Evolutionary conservation across 139 green algal genomes (phyloP).

Genomic region (Chlorella sp.): DNA sequence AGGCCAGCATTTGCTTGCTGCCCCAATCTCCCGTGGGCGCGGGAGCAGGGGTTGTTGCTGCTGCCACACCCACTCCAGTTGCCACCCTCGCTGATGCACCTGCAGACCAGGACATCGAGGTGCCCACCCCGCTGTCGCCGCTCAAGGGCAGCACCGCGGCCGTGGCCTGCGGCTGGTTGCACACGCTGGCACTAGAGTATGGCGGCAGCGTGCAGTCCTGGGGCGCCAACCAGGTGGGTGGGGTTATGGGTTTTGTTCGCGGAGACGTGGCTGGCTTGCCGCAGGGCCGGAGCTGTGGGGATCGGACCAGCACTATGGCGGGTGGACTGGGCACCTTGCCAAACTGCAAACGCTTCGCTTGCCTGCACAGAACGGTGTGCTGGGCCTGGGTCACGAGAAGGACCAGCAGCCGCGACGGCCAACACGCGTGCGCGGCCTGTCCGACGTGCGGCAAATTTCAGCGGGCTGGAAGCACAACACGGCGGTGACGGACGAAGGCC

Average conservation of each 20-base stretch:
- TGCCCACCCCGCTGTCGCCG: background rate
- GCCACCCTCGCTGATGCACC: too few relatives aligned
- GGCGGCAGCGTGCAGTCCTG: slow-evolving; percentile 41
- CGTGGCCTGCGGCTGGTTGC: slow-evolving; percentile 44
- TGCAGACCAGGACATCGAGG: background rate
- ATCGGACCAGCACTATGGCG: background rate
- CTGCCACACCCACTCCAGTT: too few relatives aligned
- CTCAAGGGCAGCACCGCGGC: slow-evolving; percentile 6
- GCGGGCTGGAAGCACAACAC: slow-evolving; percentile 41
- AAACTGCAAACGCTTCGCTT: background rate
- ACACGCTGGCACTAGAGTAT: slow-evolving; percentile 39
- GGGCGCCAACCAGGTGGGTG: slow-evolving; percentile 53
- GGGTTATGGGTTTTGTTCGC: too few relatives aligned
- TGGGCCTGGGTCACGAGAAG: slow-evolving; percentile 38
- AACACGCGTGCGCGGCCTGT: slow-evolving; percentile 2
- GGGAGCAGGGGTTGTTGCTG: too few relatives aligned
- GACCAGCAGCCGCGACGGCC: slow-evolving; percentile 3
- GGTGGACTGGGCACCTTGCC: background rate
- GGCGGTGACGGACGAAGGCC: slow-evolving; percentile 31
- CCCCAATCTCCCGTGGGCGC: too few relatives aligned
- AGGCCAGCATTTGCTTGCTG: too few relatives aligned
- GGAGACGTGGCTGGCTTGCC: background rate
- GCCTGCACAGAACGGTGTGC: slow-evolving; percentile 31
- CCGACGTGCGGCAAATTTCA: background rate
- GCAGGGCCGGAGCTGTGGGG: background rate